Evolutionary conservation across 768 basidiomycete species (phyloP), one percentile per base, ranked within the genome.

Genomic region (Mycena kentingensis): DNA sequence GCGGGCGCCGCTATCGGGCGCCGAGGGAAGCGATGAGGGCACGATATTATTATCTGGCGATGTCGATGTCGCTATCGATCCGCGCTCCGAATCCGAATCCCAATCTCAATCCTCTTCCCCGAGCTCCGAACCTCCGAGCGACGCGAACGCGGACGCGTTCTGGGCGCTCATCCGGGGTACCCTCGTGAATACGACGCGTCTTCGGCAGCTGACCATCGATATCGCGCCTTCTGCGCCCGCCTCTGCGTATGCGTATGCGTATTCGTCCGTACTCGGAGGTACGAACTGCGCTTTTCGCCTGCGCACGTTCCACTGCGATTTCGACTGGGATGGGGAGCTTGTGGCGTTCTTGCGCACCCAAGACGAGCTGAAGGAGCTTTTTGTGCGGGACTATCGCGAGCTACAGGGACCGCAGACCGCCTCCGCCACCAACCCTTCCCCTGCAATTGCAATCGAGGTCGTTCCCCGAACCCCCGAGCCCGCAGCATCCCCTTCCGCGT

Each of bases 241-340:
- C 8, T 24, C 8, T 27, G 22, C 41, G 22, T 5, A 6, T 26
- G 41, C 13, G 22, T 19, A 71, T n/a, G 62, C 65, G 13, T 60
- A 60, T 12, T 70, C 75, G 2, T 78, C 76, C 77, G 70, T 77
- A 25, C 60, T 80, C 8, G 45, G 67, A 3, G 67, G 65, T 32
- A 27, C 41, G 6, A 7, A 42, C 2, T 77, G 75, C 52, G 64
- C 68, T 1, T 87, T 87, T 59, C 78, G 69, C 27, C 80, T 88
- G n/a, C 76, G 69, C 28, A 74, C 71, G 16, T 84, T 88, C 53
- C 80, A 82, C 57, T 85, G 83, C 62, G 86, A 87, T 63, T 73
- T 88, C 36, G 74, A 78, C 54, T 88, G 86, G 86, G 83, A 86
- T 60, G 52, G 56, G 15, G 61, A 76, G 54, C 80, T 88, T 27